Percentiles rank a stretch among this genome's conserved stretches.
phyloP scores from a whole-genome alignment of 106 monocot species.

The Vanilla planifolia region DNA sequence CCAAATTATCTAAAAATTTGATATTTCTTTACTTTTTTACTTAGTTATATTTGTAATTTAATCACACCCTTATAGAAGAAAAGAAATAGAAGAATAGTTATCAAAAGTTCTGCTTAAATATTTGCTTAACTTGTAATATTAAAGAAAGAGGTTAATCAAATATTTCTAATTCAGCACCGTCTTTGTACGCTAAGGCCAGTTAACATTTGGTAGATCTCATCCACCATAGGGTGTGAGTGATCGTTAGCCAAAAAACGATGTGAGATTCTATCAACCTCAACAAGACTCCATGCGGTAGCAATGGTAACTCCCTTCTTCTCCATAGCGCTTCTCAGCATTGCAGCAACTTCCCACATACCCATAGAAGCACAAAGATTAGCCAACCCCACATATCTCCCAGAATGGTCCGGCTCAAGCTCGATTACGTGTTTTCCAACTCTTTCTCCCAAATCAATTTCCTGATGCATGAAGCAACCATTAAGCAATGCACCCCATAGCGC shows the following conservation, averaged over 20 bases:
- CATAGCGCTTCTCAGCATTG: slow-evolving; percentile 15
- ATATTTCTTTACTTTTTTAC: too few species aligned
- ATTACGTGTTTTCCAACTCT: slow-evolving; percentile 16
- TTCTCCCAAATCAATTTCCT: slow-evolving; percentile 18
- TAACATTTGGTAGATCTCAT: slow-evolving; percentile 12
- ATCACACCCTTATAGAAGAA: too few species aligned
- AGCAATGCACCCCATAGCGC: slow-evolving; percentile 39
- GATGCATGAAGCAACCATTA: slow-evolving; percentile 26
- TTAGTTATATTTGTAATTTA: too few species aligned
- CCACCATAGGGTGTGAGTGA: slow-evolving; percentile 9
- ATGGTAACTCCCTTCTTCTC: slow-evolving; percentile 17
- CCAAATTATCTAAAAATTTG: too few species aligned
- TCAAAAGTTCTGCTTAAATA: too few species aligned
- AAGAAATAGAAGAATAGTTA: too few species aligned
- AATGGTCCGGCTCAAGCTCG: slow-evolving; percentile 7
- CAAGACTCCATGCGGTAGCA: slow-evolving; percentile 19
- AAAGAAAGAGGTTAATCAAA: too few species aligned
- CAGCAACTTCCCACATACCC: slow-evolving; percentile 27
- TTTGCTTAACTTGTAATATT: too few species aligned
- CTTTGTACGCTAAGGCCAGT: neutral
- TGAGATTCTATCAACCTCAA: slow-evolving; percentile 19
- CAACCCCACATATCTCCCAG: slow-evolving; percentile 23
- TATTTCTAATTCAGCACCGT: too few species aligned
- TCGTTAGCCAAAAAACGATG: slow-evolving; percentile 21
- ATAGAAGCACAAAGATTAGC: slow-evolving; percentile 28